Evolutionary conservation across 345 rosid genomes (phyloP).

Genomic region (Citrus sinensis): DNA sequence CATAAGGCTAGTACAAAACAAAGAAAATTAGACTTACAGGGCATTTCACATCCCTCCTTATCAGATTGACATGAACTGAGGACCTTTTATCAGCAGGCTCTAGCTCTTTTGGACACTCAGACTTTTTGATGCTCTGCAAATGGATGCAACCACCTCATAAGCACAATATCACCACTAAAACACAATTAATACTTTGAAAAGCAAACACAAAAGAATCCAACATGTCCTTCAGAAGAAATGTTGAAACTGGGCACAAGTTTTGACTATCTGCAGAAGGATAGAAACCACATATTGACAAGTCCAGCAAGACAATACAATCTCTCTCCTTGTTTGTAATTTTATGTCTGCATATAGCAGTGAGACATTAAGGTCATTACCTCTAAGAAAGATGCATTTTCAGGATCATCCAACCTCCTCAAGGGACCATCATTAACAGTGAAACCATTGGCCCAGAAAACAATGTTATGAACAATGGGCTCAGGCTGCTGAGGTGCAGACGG

Average conservation of each 20-base stretch:
- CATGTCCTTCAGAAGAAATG: neutral
- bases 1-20: neutral
- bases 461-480: slow-evolving; percentile 65
- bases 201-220: neutral
- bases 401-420: slow-evolving; percentile 84
- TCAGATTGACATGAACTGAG: slow-evolving; percentile 77
- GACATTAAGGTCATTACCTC: slow-evolving; percentile 46
- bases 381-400: slow-evolving; percentile 87
- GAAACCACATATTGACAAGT: neutral
- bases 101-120: slow-evolving; percentile 96
- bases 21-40: slow-evolving; percentile 48
- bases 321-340: neutral
- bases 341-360: neutral
- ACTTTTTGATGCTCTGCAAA: slow-evolving; percentile 80
- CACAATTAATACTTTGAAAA: neutral
- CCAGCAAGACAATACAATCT: neutral
- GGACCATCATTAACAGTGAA: slow-evolving; percentile 92
- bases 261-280: neutral
- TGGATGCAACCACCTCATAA: slow-evolving; percentile 6
- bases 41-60: slow-evolving; percentile 65
- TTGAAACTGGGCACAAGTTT: neutral
- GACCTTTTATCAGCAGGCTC: slow-evolving; percentile 87
- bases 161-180: neutral
- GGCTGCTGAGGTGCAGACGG: slow-evolving; percentile 80
- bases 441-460: slow-evolving; percentile 87